phyloP scores from a whole-genome alignment of 2,329 filamentous ascomycete species.

The Aspergillus chevalieri region DNA sequence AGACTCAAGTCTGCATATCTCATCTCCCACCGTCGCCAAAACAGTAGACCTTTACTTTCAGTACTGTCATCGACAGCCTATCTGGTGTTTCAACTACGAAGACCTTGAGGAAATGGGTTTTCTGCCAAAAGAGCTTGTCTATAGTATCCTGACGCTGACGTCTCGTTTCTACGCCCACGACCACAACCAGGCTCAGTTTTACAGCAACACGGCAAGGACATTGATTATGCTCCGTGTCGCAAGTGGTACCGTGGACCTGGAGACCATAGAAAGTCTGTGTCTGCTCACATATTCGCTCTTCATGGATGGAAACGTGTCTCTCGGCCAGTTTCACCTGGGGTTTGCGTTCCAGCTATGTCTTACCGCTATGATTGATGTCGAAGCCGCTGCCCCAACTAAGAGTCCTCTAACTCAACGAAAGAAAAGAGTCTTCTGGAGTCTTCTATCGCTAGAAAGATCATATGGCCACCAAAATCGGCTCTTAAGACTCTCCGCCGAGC shows the following conservation, averaged over 20 bases:
- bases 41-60: conserved; percentile 30
- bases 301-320: conserved; percentile 45
- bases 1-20: conserved; percentile 17
- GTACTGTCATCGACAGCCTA: conserved; percentile 32
- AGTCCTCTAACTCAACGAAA: conserved; percentile 40
- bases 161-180: conserved; percentile 24
- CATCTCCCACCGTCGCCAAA: conserved; percentile 16
- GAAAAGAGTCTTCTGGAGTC: conserved; percentile 48
- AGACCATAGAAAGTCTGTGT: conserved; percentile 48
- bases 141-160: conserved; percentile 28
- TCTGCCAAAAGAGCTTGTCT: conserved; percentile 28
- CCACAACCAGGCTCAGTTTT: conserved; percentile 21
- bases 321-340: conserved; percentile 48
- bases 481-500: conserved; percentile 38
- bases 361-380: conserved; percentile 45
- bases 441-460: conserved; percentile 46
- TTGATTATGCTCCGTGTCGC: conserved; percentile 46
- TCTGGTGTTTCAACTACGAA: conserved; percentile 32
- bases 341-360: conserved; percentile 48
- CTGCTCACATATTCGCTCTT: conserved; percentile 47
- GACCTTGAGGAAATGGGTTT: conserved; percentile 23
- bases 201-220: conserved; percentile 35
- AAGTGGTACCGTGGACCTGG: conserved; percentile 45
- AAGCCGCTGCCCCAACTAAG: conserved; percentile 33
- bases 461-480: conserved; percentile 46